Conservation (phyloP, 495 filamentous ascomycete genomes). For the Lichina pygmaea region DNA sequence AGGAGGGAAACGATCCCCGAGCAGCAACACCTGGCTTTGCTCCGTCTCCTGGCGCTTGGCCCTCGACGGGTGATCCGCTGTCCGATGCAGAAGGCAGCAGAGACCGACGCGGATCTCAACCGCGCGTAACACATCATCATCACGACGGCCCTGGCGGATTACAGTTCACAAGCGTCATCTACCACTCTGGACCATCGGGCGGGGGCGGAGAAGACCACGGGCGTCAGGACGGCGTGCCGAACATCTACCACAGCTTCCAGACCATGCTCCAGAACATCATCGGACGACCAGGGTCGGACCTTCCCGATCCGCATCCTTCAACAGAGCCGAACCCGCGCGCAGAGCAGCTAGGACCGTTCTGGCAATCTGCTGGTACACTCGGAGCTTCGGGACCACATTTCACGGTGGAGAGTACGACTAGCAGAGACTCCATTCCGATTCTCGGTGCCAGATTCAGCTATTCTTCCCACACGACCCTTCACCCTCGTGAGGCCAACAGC, state of each 20-base stretch:
- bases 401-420: neutral
- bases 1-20: slow-evolving; percentile 1
- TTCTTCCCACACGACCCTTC: neutral
- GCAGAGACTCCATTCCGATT: neutral
- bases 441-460: neutral
- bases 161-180: neutral
- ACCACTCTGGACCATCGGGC: neutral
- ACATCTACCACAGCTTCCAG: too few species aligned
- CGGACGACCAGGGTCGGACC: too few species aligned
- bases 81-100: neutral
- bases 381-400: neutral
- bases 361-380: neutral
- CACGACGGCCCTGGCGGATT: neutral
- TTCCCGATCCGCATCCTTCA: too few species aligned
- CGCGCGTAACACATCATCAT: neutral
- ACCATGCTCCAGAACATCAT: too few species aligned
- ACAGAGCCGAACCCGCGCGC: too few species aligned
- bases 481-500: neutral
- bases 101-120: too few species aligned
- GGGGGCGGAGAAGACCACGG: neutral
- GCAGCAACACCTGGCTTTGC: neutral
- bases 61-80: neutral
- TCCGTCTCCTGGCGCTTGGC: neutral
- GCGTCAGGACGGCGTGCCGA: too few species aligned
- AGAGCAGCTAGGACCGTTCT: neutral